Evolutionary conservation across 1,284 basidiomycete species (phyloP).

Genomic region (Coniophora puteana): DNA sequence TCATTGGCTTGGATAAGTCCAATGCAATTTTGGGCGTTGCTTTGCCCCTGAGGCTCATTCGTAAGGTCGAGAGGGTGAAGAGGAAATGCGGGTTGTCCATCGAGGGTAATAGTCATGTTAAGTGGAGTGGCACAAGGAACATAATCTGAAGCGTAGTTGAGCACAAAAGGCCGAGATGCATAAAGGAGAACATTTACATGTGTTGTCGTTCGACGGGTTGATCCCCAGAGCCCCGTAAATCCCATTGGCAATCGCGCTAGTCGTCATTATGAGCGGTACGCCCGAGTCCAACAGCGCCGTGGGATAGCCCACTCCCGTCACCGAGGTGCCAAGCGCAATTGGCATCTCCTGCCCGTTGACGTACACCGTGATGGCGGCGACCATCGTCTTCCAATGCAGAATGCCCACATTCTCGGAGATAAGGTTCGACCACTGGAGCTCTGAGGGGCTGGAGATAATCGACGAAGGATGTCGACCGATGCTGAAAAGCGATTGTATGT

Average conservation of each 20-base stretch:
- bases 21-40: conserved; percentile 46
- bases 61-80: conserved; percentile 73
- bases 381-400: conserved; percentile 56
- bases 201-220: conserved; percentile 51
- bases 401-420: conserved; percentile 35
- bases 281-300: conserved; percentile 70
- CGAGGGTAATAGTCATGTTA: conserved; percentile 64
- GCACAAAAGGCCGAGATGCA: conserved; percentile 2
- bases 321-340: conserved; percentile 34
- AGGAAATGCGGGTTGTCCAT: conserved; percentile 48
- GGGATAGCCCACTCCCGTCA: conserved; percentile 36
- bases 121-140: conserved; percentile 65
- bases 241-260: conserved; percentile 56
- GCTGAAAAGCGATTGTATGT: conserved; percentile 54
- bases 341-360: conserved; percentile 38
- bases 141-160: conserved; percentile 45
- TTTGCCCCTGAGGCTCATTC: conserved; percentile 31
- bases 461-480: conserved; percentile 61
- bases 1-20: conserved; percentile 63
- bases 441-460: conserved; percentile 46
- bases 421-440: conserved; percentile 47
- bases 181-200: conserved; percentile 47
- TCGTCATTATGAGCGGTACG: conserved; percentile 60
- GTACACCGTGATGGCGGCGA: conserved; percentile 59
- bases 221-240: conserved; percentile 76